Base-by-base conservation (phyloP, 2,329 filamentous ascomycete genomes). In the Monosporascus sp. region DNA sequence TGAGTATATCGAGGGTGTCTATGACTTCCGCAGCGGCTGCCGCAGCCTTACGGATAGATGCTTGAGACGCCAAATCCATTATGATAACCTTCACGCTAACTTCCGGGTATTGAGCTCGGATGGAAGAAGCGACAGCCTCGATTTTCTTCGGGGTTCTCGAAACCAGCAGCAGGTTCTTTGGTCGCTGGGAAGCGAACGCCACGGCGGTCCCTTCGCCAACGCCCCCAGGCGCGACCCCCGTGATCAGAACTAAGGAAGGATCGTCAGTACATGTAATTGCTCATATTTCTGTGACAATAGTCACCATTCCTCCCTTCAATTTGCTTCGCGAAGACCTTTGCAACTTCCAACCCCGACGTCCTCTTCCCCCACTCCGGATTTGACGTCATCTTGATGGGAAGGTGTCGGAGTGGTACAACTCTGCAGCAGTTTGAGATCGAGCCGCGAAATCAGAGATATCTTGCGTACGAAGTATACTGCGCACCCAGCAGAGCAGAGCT, bases 141-240 rank as follows among this genome's bases (percentile, higher is more conserved):
- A 79, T 58, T 56, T 77, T 78, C 14, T 66, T 52, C 37, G 60
- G 62, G 9, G 73, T 77, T 17, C 78, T 73, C 3, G 77, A 78
- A 2, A 68, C 75, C 14, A 78, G 68, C 38, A 76, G 70, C 19
- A 80, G 69, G 19, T 66, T 63, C 0, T 61, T 63, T 0, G 77
- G 74, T 3, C 60, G 60, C 49, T 78, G 75, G 0, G 75, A 71
- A 3, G 76, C 76, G 41, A 79, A 71, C 19, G 73, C 72, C 11
- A 71, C 52, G 3, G 70, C 73, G 0, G 74, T 75, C 1, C 70
- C 63, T 37, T 68, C 67, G 11, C 74, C 74, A 11, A 77, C 71
- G 37, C 74, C 70, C 8, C 66, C 64, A 3, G 72, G 74, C 9
- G 72, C 69, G 53, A 76, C 64, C 5, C 75, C 74, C 0, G 75